Evolutionary conservation across 305 asterid species (phyloP).

Genomic region (Plantago coronopus): DNA sequence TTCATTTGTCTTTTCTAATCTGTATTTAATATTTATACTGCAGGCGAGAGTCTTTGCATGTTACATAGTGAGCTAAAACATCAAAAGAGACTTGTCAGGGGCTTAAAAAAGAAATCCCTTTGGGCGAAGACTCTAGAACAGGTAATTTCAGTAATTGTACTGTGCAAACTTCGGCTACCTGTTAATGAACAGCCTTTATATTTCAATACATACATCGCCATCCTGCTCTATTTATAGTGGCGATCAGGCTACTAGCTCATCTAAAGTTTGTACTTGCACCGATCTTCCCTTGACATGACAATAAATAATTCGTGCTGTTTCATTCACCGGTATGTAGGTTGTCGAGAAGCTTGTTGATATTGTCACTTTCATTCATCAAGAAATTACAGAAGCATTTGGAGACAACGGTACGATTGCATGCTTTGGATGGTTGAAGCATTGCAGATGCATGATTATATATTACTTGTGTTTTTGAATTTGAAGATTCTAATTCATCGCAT

Average conservation of each 20-base stretch:
- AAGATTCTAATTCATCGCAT: background rate
- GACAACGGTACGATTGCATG: conserved; percentile 32
- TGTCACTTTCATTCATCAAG: conserved; percentile 59
- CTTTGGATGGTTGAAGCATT: no score
- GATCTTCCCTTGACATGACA: background rate
- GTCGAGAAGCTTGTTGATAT: conserved; percentile 71
- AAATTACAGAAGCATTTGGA: conserved; percentile 50
- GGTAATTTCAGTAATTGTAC: conserved; percentile 44
- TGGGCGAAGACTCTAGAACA: conserved; percentile 96
- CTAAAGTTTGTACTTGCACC: background rate
- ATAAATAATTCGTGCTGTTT: conserved; percentile 17
- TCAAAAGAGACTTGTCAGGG: conserved; percentile 78
- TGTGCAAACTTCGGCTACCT: background rate
- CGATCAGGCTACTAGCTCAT: background rate
- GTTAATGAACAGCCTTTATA: background rate
- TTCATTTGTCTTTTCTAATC: conserved; percentile 17
- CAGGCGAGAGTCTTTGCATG: conserved; percentile 82
- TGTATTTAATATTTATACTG: conserved; percentile 22
- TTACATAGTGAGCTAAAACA: conserved; percentile 84
- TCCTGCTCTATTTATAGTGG: conserved; percentile 4
- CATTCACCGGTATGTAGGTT: conserved; percentile 33
- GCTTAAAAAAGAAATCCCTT: conserved; percentile 93
- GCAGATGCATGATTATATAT: no score
- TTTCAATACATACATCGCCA: conserved; percentile 3
- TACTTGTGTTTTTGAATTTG: background rate